Percentiles rank a stretch among this genome's conserved stretches.
These are phyloP conservation scores for Hypoxylon intermedium DNA, from an alignment of 495 filamentous ascomycete genomes.

Conservation along the genomic window DNA sequence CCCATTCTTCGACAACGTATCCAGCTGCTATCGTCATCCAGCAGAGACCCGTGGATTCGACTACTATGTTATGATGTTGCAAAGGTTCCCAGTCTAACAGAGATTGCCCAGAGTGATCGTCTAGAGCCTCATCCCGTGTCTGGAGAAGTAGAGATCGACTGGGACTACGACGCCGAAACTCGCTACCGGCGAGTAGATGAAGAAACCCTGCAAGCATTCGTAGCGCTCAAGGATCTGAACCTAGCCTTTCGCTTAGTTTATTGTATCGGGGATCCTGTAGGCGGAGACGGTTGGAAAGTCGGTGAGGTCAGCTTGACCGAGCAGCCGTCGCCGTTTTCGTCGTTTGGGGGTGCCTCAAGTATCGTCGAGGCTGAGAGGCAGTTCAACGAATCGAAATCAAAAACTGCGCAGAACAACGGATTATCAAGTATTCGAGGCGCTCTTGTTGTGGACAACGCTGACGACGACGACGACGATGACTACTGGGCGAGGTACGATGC, in stretches of 20 bases:
- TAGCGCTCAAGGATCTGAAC: conserved; percentile 62
- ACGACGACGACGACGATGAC: conserved; percentile 79
- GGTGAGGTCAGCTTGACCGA: conserved; percentile 75
- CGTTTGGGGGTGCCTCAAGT: conserved; percentile 49
- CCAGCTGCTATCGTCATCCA: conserved; percentile 70
- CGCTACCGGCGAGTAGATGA: conserved; percentile 79
- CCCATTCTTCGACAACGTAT: conserved; percentile 91
- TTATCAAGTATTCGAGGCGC: conserved; percentile 26
- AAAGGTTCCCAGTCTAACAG: conserved; percentile 70
- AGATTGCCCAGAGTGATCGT: conserved; percentile 67
- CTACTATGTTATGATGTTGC: conserved; percentile 83
- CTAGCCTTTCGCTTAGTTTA: conserved; percentile 62
- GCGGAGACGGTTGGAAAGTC: conserved; percentile 80
- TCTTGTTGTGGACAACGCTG: conserved; percentile 41
- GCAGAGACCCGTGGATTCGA: conserved; percentile 81
- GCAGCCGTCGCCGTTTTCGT: conserved; percentile 46
- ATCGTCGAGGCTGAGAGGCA: conserved; percentile 54
- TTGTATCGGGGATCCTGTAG: conserved; percentile 66
- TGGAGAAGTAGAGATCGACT: conserved; percentile 82
- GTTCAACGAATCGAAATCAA: conserved; percentile 44
- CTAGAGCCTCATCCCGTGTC: conserved; percentile 92
- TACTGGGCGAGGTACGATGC: conserved; percentile 97
- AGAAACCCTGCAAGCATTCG: conserved; percentile 80
- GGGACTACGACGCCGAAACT: conserved; percentile 65
- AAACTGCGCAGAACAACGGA: conserved; percentile 23